Evolutionary conservation across 75 land plant species (phyloP).

Genomic region (Larix kaempferi): DNA sequence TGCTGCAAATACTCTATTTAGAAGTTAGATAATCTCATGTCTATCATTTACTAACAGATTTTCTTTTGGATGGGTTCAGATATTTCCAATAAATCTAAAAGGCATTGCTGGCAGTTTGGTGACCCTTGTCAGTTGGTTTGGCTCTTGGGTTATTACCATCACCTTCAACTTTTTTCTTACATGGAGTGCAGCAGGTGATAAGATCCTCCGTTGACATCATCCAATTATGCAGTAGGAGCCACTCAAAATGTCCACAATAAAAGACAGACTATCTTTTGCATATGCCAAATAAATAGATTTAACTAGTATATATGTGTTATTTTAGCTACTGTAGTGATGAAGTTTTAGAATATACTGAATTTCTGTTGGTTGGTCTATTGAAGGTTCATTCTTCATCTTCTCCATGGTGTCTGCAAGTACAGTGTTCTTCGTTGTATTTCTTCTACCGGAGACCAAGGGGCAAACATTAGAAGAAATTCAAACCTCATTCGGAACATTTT

Average conservation of each 20-base stretch:
- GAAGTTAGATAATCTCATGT: neutral
- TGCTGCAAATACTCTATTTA: neutral
- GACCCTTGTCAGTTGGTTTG: slow-evolving; percentile 37
- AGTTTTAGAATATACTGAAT: neutral
- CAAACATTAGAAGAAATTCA: slow-evolving; percentile 42
- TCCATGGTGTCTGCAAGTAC: slow-evolving; percentile 20
- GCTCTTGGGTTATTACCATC: slow-evolving; percentile 38
- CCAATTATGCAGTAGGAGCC: neutral
- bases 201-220: neutral
- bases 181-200: slow-evolving; percentile 43
- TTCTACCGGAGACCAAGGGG: slow-evolving; percentile 40
- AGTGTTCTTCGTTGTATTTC: slow-evolving; percentile 27
- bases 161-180: slow-evolving; percentile 34
- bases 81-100: slow-evolving; percentile 42
- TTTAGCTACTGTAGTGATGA: neutral
- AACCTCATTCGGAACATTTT: slow-evolving; percentile 13
- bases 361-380: neutral
- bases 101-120: slow-evolving; percentile 54
- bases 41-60: neutral
- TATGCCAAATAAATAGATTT: neutral
- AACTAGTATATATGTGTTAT: neutral
- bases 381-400: slow-evolving; percentile 42
- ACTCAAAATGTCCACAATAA: no score
- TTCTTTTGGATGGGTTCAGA: slow-evolving; percentile 24
- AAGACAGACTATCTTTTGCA: no score